Evolutionary conservation across 352 stramenopile genomes (phyloP), one percentile per base, ranked within the genome.

Genomic region (Phytophthora pluvialis): DNA sequence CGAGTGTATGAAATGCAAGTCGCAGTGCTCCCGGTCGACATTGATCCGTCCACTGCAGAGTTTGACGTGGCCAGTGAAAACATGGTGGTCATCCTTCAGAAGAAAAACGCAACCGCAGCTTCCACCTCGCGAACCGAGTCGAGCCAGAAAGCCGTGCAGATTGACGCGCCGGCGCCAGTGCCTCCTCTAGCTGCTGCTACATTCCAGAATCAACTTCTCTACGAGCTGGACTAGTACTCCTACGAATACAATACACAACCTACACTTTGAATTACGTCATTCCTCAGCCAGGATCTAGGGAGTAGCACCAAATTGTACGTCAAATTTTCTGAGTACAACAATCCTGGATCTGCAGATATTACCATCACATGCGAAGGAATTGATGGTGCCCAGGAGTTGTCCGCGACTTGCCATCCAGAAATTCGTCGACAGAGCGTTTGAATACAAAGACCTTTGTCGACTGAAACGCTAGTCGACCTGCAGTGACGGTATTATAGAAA

Each of bases 121-220:
- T 28, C 36, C 12, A 11, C 29, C 12, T 42, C 16, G 29, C 8
- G 9, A 31, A 1, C 15, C 4, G 46, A 53, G 5, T n/a, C 29
- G n/a, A 26, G 13, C 36, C 11, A 44, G 21, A 33, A 46, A 12
- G 7, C 35, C 2, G 15, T 25, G 21, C 5, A 51, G 52, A 18
- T 49, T 36, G 26, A 67, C 33, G 42, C 11, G 9, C 16, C 58
- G 18, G 28, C 58, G n/a, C 36, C 62, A 26, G 8, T 46, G 7
- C 46, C 64, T n/a, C 45, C 70, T 26, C 47, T 66, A 5, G 43
- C 59, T 1, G 65, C 77, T 29, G 67, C 79, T 32, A 75, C 73
- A 26, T 90, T 90, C 60, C 81, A 90, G 64, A 93, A 93, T 60
- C 70, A 93, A 26, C 60, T 93, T 21, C 64, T 93, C 1, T 90